A percentile compares a stretch with the other conserved stretches of the same genome.
Conservation (phyloP, 2,329 filamentous ascomycete genomes). For the Acarospora socialis region DNA sequence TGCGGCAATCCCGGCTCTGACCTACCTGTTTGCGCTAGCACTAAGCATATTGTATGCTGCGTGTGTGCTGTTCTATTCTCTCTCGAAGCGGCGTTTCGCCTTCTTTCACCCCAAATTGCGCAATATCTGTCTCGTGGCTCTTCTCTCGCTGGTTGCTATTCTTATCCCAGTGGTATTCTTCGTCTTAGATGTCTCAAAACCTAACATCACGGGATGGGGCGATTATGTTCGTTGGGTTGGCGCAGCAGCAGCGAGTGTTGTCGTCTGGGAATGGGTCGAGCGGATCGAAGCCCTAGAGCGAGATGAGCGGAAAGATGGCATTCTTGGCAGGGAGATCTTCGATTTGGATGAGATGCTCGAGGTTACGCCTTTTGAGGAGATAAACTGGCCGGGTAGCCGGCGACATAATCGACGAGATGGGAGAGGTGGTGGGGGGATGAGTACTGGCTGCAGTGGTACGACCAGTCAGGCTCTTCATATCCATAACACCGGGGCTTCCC, state of each 20-base stretch:
- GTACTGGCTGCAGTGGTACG: constrained; percentile 26
- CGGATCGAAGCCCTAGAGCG: constrained; percentile 83
- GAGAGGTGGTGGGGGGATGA: constrained; percentile 22
- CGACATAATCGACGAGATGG: constrained; percentile 25
- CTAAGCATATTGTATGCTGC: constrained; percentile 79
- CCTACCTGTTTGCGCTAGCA: constrained; percentile 78
- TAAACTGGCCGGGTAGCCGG: constrained; percentile 33
- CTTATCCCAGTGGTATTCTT: constrained; percentile 87
- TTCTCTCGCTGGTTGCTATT: constrained; percentile 66
- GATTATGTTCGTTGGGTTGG: constrained; percentile 97
- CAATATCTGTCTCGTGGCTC: constrained; percentile 69
- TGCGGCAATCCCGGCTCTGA: constrained; percentile 79
- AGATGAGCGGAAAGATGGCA: constrained; percentile 87
- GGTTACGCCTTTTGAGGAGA: constrained; percentile 43
- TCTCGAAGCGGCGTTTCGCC: constrained; percentile 83
- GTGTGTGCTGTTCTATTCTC: constrained; percentile 83
- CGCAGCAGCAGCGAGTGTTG: constrained; percentile 83
- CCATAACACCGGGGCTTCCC: constrained; percentile 16
- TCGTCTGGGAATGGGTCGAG: constrained; percentile 97
- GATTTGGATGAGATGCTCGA: constrained; percentile 90
- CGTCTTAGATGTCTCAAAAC: constrained; percentile 74
- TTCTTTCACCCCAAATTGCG: constrained; percentile 86
- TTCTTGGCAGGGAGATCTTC: constrained; percentile 78
- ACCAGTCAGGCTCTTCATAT: constrained; percentile 24
- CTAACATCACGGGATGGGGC: constrained; percentile 79